A percentile compares a stretch with the other conserved stretches of the same genome.
These are phyloP conservation scores for Pseudocercospora pini-densiflorae DNA, from an alignment of 2,329 filamentous ascomycete genomes.

Conservation along the genomic window DNA sequence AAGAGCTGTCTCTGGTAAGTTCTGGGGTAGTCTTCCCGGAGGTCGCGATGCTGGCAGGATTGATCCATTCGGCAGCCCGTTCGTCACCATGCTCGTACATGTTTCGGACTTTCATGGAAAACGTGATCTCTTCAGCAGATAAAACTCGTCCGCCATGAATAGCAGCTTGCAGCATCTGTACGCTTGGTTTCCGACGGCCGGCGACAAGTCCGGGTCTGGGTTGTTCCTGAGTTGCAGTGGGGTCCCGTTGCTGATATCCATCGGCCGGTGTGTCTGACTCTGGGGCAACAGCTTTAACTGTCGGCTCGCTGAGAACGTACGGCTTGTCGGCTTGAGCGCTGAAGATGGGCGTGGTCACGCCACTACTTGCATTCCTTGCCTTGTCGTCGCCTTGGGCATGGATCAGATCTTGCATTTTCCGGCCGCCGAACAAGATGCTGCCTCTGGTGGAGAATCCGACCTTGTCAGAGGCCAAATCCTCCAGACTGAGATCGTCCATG, in stretches of 20 bases:
- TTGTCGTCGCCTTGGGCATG: conserved; percentile 29
- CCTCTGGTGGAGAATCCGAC: conserved; percentile 65
- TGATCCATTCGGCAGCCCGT: conserved; percentile 52
- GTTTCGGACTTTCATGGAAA: conserved; percentile 65
- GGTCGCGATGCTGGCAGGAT: conserved; percentile 8
- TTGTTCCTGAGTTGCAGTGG: conserved; percentile 1
- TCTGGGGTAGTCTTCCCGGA: conserved; percentile 22
- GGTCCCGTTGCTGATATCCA: conserved; percentile 1
- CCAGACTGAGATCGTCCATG: conserved; percentile 55
- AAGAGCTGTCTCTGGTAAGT: conserved; percentile 11
- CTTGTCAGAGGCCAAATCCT: conserved; percentile 55
- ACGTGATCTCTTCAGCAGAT: conserved; percentile 66
- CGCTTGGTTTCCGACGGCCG: conserved; percentile 40
- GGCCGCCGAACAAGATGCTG: conserved; percentile 61
- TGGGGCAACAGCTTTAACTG: neutral
- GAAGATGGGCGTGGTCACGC: conserved; percentile 10
- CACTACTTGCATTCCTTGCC: conserved; percentile 9
- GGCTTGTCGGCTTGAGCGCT: neutral
- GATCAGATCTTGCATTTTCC: conserved; percentile 48
- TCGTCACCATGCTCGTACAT: conserved; percentile 69
- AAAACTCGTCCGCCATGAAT: conserved; percentile 52
- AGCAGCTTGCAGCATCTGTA: conserved; percentile 43
- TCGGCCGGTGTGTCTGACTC: neutral
- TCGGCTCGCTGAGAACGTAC: neutral
- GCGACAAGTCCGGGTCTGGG: conserved; percentile 29